These are phyloP conservation scores for Metarhizium brunneum DNA, from an alignment of 2,329 filamentous ascomycete genomes.

Conservation along the genomic window DNA sequence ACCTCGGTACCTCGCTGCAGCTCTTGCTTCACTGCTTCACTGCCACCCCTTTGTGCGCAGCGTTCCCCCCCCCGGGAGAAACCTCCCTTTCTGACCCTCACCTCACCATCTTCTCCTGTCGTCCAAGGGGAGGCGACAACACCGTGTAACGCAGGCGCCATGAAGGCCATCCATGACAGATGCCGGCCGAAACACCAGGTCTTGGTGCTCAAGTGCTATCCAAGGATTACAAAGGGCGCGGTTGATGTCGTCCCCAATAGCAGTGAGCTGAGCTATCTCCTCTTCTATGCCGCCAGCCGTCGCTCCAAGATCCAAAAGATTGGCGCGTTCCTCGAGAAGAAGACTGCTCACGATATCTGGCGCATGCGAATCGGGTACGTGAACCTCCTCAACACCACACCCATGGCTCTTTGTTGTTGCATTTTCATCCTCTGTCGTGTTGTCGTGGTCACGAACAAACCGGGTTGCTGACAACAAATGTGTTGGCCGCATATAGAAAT, in stretches of 20 bases:
- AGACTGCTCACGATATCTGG: slow-evolving; percentile 86
- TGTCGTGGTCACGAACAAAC: background rate
- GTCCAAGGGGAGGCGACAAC: background rate
- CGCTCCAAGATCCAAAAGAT: slow-evolving; percentile 96
- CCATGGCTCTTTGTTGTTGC: background rate
- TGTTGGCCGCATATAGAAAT: slow-evolving; percentile 47
- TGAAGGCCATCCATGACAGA: slow-evolving; percentile 58
- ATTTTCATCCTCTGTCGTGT: background rate
- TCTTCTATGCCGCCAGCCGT: slow-evolving; percentile 93
- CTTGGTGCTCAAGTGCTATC: slow-evolving; percentile 92
- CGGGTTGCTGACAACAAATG: background rate
- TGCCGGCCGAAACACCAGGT: slow-evolving; percentile 95
- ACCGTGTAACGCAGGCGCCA: slow-evolving; percentile 24
- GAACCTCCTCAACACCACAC: background rate
- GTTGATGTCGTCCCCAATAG: slow-evolving; percentile 93
- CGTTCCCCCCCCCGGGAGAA: background rate
- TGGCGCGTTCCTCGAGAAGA: slow-evolving; percentile 87
- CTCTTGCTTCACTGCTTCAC: background rate
- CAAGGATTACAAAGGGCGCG: slow-evolving; percentile 80
- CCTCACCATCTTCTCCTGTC: background rate
- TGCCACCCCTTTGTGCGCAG: background rate
- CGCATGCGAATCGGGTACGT: slow-evolving; percentile 74
- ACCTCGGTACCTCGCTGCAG: background rate
- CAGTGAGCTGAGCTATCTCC: slow-evolving; percentile 90
- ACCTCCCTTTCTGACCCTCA: background rate